phyloP scores from a whole-genome alignment of 2,329 filamentous ascomycete species.

The Nakataea oryzae region DNA sequence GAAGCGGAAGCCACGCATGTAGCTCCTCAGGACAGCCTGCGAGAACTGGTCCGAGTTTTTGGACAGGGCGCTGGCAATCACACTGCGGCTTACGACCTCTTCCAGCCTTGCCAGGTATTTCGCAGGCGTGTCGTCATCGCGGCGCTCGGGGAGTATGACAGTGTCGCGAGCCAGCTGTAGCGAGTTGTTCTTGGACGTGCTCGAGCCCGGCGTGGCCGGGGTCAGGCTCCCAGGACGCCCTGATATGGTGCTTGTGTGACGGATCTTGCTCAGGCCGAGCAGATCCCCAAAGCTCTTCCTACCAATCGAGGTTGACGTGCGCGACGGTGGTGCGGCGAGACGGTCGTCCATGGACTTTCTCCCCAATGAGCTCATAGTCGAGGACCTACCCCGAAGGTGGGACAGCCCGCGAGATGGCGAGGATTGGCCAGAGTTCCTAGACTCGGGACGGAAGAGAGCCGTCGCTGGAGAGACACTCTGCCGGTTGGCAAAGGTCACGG shows the following conservation, averaged over 20 bases:
- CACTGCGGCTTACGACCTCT: conserved; percentile 65
- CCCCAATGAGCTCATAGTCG: conserved; percentile 76
- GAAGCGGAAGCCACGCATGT: conserved; percentile 90
- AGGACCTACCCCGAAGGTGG: conserved; percentile 66
- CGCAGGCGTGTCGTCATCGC: conserved; percentile 81
- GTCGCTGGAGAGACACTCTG: conserved; percentile 33
- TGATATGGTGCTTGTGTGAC: conserved; percentile 67
- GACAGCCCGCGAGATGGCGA: conserved; percentile 51
- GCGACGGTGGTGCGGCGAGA: conserved; percentile 49
- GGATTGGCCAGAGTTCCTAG: conserved; percentile 52
- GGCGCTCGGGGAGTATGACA: conserved; percentile 61
- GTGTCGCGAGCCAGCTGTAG: conserved; percentile 63
- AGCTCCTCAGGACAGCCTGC: conserved; percentile 75
- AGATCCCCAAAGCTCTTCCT: conserved; percentile 89
- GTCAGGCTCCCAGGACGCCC: conserved; percentile 59
- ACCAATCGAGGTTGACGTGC: conserved; percentile 81
- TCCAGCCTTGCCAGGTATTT: conserved; percentile 82
- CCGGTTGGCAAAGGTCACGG: conserved; percentile 19
- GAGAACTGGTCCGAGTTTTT: conserved; percentile 82
- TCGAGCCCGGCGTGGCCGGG: conserved; percentile 58
- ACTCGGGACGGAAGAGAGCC: conserved; percentile 36
- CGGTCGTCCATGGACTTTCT: conserved; percentile 63
- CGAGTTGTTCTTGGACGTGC: conserved; percentile 71
- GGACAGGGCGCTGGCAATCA: conserved; percentile 76
- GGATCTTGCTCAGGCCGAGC: conserved; percentile 65